Evolutionary conservation across 2,329 filamentous ascomycete species (phyloP), one percentile per base, ranked within the genome.

Genomic region (Aspergillus sp.): DNA sequence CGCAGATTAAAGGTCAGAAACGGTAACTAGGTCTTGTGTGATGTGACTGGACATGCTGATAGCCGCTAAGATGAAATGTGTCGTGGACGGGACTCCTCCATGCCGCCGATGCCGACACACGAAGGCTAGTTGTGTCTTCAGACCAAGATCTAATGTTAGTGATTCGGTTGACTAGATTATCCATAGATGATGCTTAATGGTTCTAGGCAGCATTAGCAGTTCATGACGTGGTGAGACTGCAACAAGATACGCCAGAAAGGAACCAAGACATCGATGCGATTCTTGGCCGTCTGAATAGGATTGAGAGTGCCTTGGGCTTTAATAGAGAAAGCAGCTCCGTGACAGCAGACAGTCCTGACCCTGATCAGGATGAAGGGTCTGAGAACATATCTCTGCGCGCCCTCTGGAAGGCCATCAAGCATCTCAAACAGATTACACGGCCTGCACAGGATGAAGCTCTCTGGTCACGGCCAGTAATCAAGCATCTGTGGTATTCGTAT

Each of bases 71-170:
- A 73, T 73, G 70, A 69, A 70, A 71, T 71, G 70, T 57, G 70
- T 70, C 52, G 67, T 72, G 13, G 66, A 69, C 30, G 68, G 68
- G 5, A 38, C 60, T 52, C 69, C 70, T 48, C 70, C 70, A 23
- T 72, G 70, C 60, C 70, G 70, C 32, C 67, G 70, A 53, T 72
- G 70, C 52, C 64, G 65, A 38, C 67, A 67, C 27, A 66, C 64
- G 32, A 64, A 66, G 23, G 42, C 63, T 8, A 11, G 64, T 17
- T 71, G 70, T 57, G 51, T 72, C 17, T 72, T 72, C 54, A 71
- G 68, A 48, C 70, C 70, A n/a, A 64, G 70, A 38, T 69, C 70
- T 8, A 72, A 72, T 66, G 70, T 72, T 58, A 51, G 66, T 10
- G 10, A 13, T 10, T 13, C 10, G 38, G 21, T 54, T 32, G 23